Evolutionary conservation across 2,329 filamentous ascomycete genomes (phyloP).

Genomic region (Knufia petricola): DNA sequence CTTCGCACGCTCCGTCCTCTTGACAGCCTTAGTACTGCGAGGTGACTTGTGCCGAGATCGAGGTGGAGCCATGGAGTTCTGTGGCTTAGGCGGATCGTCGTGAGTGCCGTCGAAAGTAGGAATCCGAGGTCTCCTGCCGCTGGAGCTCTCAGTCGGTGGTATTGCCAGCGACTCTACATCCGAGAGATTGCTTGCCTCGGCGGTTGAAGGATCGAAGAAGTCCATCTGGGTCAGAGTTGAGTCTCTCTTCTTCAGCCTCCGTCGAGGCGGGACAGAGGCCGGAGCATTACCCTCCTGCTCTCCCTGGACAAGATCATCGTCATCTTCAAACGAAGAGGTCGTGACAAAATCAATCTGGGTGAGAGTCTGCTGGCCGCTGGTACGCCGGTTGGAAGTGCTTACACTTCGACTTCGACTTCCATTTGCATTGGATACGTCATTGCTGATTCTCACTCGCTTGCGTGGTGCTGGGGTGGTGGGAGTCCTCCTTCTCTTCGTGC

Average conservation of each 20-base stretch:
- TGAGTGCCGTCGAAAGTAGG: conserved; percentile 15
- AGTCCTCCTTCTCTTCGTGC: conserved; percentile 15
- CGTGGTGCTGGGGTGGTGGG: conserved; percentile 10
- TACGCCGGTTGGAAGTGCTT: conserved; percentile 5
- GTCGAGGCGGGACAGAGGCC: neutral
- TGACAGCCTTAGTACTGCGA: neutral
- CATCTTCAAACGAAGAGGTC: conserved; percentile 4
- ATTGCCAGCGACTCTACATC: conserved; percentile 10
- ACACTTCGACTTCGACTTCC: too few relatives aligned
- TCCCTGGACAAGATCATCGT: conserved; percentile 7
- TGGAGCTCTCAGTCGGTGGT: neutral
- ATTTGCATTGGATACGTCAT: neutral
- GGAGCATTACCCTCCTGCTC: neutral
- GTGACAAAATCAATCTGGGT: conserved; percentile 21
- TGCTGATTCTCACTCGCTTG: conserved; percentile 13
- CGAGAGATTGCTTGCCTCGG: neutral
- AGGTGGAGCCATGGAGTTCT: neutral
- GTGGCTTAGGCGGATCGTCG: conserved; percentile 9
- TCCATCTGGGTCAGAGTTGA: conserved; percentile 24
- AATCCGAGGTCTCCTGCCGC: neutral
- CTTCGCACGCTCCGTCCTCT: conserved; percentile 6
- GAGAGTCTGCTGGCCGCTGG: conserved; percentile 17
- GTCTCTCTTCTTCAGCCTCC: conserved; percentile 13
- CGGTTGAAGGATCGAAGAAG: conserved; percentile 14
- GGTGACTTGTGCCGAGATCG: neutral